phyloP scores from a whole-genome alignment of 2,329 filamentous ascomycete genomes.

The Calycina herbarum region DNA sequence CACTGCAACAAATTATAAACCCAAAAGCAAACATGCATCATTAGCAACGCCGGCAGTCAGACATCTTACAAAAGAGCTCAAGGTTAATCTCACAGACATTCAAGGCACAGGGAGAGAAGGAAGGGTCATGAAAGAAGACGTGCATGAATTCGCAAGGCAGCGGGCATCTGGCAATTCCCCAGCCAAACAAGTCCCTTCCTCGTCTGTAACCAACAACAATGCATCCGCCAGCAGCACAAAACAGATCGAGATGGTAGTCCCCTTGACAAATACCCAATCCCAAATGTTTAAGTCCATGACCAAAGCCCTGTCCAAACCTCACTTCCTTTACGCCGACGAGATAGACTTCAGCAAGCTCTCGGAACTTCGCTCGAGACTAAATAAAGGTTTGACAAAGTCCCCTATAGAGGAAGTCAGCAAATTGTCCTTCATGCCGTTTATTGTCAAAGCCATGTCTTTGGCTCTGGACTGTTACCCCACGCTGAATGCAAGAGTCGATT shows the following conservation, averaged over 20 bases:
- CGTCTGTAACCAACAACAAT: constrained; percentile 20
- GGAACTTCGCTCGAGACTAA: constrained; percentile 71
- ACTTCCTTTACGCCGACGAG: constrained; percentile 93
- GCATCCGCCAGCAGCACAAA: constrained; percentile 28
- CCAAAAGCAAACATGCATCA: constrained; percentile 62
- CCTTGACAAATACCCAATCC: constrained; percentile 75
- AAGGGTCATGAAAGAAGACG: constrained; percentile 88
- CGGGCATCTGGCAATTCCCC: constrained; percentile 43
- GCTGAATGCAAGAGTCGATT: constrained; percentile 82
- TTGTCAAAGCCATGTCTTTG: constrained; percentile 92
- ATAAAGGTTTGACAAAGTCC: constrained; percentile 54
- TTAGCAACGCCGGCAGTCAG: constrained; percentile 92
- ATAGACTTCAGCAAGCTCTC: constrained; percentile 78
- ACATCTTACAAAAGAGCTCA: constrained; percentile 78
- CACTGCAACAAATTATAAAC: constrained; percentile 7
- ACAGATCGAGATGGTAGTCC: constrained; percentile 67
- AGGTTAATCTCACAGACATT: constrained; percentile 76
- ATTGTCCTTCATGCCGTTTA: constrained; percentile 88
- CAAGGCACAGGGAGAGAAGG: constrained; percentile 87
- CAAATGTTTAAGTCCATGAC: constrained; percentile 99
- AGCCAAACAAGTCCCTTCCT: constrained; percentile 24
- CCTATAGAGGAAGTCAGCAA: constrained; percentile 52
- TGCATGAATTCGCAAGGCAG: constrained; percentile 67
- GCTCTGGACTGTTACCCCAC: constrained; percentile 79
- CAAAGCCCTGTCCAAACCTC: constrained; percentile 82